Evolutionary conservation across 2,329 filamentous ascomycete species (phyloP), one percentile per base, ranked within the genome.

Genomic region (Fusarium lyarnte): DNA sequence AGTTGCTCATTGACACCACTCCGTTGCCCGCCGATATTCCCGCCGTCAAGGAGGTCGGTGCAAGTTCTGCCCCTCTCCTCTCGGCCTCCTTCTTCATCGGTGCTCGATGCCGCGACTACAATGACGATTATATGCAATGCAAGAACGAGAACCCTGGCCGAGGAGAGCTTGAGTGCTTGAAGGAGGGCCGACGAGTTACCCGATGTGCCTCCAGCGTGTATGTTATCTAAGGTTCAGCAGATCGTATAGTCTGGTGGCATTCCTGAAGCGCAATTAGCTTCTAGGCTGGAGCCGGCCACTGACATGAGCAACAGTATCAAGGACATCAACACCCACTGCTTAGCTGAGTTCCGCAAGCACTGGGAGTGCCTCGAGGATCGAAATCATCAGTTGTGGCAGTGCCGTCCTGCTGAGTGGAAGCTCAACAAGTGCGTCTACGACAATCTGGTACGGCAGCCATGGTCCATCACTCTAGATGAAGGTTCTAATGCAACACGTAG

Each of bases 51-150:
- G 96, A 99, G 86, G 90, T 99, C 76, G 96, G 96, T 79, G 90
- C 94, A 80, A 97, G 92, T 79, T 98, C 95, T 64, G 96, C 95
- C 42, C 96, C 96, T 61, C 89, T 99, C 47, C 87, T 97, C 67
- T 97, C 94, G 74, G 96, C 96, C 36, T 91, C 94, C 58, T 99
- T 93, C 89, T 99, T 98, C 84, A 99, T 99, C 81, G 96, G 96
- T 73, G 95, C 94, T 76, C 92, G 95, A 81, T 99, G 96, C 91
- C 92, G 90, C 82, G 87, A 93, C 70, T 99, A 95, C 88, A 98
- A 98, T 85, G 96, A 99, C 87, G 96, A 99, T 85, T 99, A 93
- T 86, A 99, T 99, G 95, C 93, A 97, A 87, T 99, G 96, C 92
- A 99, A 99, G 92, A 93, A 90, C 77, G 94, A 98, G 85, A 91